Base-by-base conservation (phyloP, 176 grass and related monocot genomes). In the Eragrostis curvula region DNA sequence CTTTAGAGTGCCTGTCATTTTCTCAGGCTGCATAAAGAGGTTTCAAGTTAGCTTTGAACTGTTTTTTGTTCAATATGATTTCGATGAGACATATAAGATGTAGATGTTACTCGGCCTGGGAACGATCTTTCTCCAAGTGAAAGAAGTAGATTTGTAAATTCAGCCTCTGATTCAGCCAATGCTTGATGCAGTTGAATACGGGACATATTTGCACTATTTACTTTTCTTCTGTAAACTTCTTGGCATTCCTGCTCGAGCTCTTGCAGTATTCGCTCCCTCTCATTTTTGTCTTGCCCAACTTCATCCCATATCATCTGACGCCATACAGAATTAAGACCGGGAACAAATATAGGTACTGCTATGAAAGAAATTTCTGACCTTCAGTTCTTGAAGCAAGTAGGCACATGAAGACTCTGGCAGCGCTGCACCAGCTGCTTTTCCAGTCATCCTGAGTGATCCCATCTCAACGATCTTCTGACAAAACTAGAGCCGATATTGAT, bases 241-340 rank as follows among this genome's bases (percentile, higher is more conserved):
- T 90, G 83, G 44, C 95, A 98, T 44, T 98, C 95, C 70, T 92
- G 87, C 63, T 98, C 90, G 17, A 93, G 73, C 74, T 94, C 92
- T 60, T 90, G 79, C 16, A 95, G 86, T 77, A 93, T 94, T 56
- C 88, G 77, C 57, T 95, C 90, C 79, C 90, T 91, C 63, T 95
- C 95, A 45, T 86, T 85, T 68, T 91, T 64, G 28, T 95, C 88
- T 75, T 91, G 88, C 24, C 92, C 95, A 27, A 98, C 95, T 79
- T 98, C 95, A 84, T 98, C 88, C 95, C 95, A 98, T 78, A 98
- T 98, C 86, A 98, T 92, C 95, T 95, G 81, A 71, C 57, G 73
- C 43, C 55, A 44, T 59, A 56, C 40, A 68, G 52, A 79, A 56
- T 28, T 57, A 53, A 68, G 18, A 86, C 73, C 63, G 4, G 49